Base-by-base conservation (phyloP, 306 rosid species). In the Purshia tridentata region DNA sequence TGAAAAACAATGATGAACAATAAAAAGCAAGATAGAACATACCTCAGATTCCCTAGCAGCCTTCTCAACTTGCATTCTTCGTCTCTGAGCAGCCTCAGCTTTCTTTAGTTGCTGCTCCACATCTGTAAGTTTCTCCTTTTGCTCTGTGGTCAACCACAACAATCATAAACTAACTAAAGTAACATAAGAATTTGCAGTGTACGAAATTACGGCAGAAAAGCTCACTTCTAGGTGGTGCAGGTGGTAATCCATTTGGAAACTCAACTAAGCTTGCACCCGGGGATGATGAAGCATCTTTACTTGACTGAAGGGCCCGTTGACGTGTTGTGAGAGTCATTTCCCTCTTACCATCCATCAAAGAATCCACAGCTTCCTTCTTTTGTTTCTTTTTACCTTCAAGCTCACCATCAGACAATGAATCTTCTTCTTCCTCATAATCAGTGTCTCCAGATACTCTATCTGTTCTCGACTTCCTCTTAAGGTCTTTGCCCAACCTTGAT, bases 231-330 rank as follows among this genome's bases (percentile, higher is more conserved):
- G 99, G 78, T 1, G 97, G 93, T 49, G 93, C 98, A 73, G 97
- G 98, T 6, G 97, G 98, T 67, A 95, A 82, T 70, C 99, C 99
- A 54, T 95, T 90, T n/a, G 98, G 99, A 83, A 91, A 95, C 79
- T 95, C 97, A 2, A 95, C 84, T 75, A 91, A 70, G 75, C 88
- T 87, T 63, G 85, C 70, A 65, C 92, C 89, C 66, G 86, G 76
- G 65, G 89, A 60, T 8, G 89, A 82, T 20, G 96, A 83, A 18
- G 96, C 82, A 72, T 95, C 98, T 83, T 83, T 95, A 87, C 98
- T 78, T 29, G 96, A 89, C 53, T 91, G 98, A 79, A 91, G 96
- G 45, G 99, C 96, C 49, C 97, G 80, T 76, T 91, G 98, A 66
- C 96, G 96, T 2, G 91, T 90, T 39, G 92, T 95, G 73, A 95